These are phyloP conservation scores for Fraxinus xanthoxyloides DNA, from an alignment of 305 asterid genomes.

Conservation along the genomic window DNA sequence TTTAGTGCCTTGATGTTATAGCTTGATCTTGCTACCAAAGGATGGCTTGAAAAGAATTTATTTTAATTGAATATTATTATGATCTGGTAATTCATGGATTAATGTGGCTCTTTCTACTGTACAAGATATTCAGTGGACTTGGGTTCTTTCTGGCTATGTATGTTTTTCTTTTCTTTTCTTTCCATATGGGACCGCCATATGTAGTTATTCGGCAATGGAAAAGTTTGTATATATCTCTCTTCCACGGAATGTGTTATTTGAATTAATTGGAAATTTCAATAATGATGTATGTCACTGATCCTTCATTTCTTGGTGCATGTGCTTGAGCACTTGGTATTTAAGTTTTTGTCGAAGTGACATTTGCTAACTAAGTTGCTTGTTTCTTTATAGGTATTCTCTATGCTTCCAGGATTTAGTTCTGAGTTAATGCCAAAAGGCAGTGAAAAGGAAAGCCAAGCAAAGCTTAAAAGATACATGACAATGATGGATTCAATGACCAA, in stretches of 20 bases:
- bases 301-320: background rate
- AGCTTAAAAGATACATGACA: constrained; percentile 90
- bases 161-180: background rate
- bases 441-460: constrained; percentile 92
- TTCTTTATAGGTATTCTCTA: constrained; percentile 71
- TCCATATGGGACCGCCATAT: background rate
- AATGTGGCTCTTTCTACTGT: background rate
- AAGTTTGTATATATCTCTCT: background rate
- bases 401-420: constrained; percentile 90
- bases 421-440: constrained; percentile 96
- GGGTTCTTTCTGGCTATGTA: background rate
- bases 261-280: background rate
- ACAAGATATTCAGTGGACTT: background rate
- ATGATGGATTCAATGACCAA: constrained; percentile 99
- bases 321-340: background rate
- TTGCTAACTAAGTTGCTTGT: constrained; percentile 1
- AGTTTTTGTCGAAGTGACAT: constrained; percentile 4
- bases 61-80: background rate
- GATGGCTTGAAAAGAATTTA: background rate
- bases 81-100: background rate
- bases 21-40: background rate
- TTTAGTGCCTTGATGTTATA: constrained; percentile 4
- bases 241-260: constrained; percentile 10
- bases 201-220: background rate
- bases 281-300: background rate